Percentiles rank a stretch among this genome's conserved stretches.
These are phyloP conservation scores for Wickerhamomyces chaumierensis DNA, from an alignment of 805 yeast species.

Conservation along the genomic window DNA sequence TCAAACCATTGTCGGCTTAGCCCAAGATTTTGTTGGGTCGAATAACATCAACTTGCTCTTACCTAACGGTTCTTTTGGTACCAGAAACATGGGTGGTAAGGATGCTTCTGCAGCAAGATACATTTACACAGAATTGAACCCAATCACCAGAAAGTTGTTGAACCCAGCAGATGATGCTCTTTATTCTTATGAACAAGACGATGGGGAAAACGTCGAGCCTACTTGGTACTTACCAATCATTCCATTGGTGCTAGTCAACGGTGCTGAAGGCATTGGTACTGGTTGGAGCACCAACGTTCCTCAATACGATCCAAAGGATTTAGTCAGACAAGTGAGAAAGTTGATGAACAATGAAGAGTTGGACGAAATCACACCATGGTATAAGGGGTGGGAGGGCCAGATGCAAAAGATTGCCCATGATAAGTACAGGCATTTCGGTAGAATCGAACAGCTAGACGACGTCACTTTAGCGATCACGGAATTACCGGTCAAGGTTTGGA, in stretches of 20 bases:
- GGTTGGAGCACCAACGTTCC: conserved; percentile 98
- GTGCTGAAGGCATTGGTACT: conserved; percentile 97
- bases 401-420: conserved; percentile 56
- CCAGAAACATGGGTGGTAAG: conserved; percentile 94
- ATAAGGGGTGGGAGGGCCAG: conserved; percentile 86
- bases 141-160: conserved; percentile 67
- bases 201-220: conserved; percentile 90
- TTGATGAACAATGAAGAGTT: conserved; percentile 64
- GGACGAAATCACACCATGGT: conserved; percentile 84
- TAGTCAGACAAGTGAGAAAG: conserved; percentile 61
- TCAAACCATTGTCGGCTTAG: conserved; percentile 87
- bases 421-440: conserved; percentile 68
- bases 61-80: conserved; percentile 95
- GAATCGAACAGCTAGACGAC: conserved; percentile 69
- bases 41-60: conserved; percentile 75
- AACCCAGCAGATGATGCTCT: conserved; percentile 72
- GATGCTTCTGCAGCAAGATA: conserved; percentile 98
- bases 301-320: conserved; percentile 75
- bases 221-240: conserved; percentile 90
- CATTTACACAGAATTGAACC: conserved; percentile 75
- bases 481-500: conserved; percentile 89
- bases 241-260: conserved; percentile 92
- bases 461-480: conserved; percentile 83
- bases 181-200: conserved; percentile 76
- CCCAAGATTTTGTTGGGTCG: conserved; percentile 90